Evolutionary conservation across 257 asterid species (phyloP), one percentile per base, ranked within the genome.

Genomic region (Plantago elongata): DNA sequence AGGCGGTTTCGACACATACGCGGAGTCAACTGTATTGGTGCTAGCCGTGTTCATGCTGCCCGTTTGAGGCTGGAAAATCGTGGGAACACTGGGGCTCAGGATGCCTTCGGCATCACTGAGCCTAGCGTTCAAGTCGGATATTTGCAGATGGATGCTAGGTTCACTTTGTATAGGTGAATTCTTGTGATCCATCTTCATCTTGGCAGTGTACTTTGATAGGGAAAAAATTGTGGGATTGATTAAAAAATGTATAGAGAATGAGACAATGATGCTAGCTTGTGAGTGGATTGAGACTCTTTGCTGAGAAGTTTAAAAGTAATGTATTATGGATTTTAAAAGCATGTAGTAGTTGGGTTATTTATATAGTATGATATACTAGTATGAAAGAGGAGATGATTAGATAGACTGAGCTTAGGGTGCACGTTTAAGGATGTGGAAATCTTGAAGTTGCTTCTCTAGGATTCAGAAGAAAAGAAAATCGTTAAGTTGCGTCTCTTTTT

Each of bases 131-230:
- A 67, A 70, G 59, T 82, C 81, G 29, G 69, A 63, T 5, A 91
- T 88, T 17, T 82, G 95, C 52, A 91, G 71, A 57, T 62, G 84
- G 45, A 88, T 72, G 66, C 85, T 83, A 64, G 74, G 77, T 63
- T 78, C 79, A 12, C 74, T 74, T 55, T 75, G 87, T 1, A 68
- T 67, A 9, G 76, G 62, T 45, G 84, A 52, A 14, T 80, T 52
- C 57, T 75, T 69, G 13, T 66, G 72, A 61, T 84, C 84, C 94
- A 88, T 83, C 59, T n/a, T 61, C 27, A 42, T 38, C 6, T 38
- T 46, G 5, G 60, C 62, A 48, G 14, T 16, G 27, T 17, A 48
- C 15, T 45, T 11, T 11, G 54, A 51, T 2, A 10, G 3, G 40
- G 4, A 34, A 34, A 34, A 34, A 7, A 34, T 0, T 34, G 27